phyloP scores from a whole-genome alignment of 805 yeast species.

The Kazachstania kunashirensis region DNA sequence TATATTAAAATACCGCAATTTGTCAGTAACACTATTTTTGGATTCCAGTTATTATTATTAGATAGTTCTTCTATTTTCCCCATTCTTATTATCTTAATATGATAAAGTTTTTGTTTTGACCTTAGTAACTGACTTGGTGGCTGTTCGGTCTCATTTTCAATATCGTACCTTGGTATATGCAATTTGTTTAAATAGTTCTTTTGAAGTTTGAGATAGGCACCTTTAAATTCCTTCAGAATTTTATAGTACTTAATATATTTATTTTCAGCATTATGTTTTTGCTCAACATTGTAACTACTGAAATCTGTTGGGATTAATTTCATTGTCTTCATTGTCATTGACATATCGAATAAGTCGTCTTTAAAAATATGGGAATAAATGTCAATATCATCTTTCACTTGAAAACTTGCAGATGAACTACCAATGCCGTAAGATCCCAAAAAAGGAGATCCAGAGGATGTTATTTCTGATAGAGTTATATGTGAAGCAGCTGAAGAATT shows the following conservation, averaged over 20 bases:
- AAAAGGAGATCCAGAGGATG: background rate
- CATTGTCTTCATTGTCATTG: slow-evolving; percentile 1
- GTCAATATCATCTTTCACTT: slow-evolving; percentile 18
- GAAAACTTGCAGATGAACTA: background rate
- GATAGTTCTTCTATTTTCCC: slow-evolving; percentile 33
- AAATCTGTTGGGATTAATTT: slow-evolving; percentile 1
- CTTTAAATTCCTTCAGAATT: slow-evolving; percentile 22
- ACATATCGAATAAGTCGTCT: slow-evolving; percentile 2
- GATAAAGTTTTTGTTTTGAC: slow-evolving; percentile 8
- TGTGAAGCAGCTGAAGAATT: background rate
- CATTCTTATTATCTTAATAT: slow-evolving; percentile 27
- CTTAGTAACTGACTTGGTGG: background rate
- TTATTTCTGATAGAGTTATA: background rate
- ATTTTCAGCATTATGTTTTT: slow-evolving; percentile 1
- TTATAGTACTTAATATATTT: slow-evolving; percentile 17
- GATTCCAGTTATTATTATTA: slow-evolving; percentile 32
- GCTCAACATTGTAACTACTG: background rate
- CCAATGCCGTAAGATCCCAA: background rate
- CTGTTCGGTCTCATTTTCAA: slow-evolving; percentile 9
- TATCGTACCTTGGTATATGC: slow-evolving; percentile 19
- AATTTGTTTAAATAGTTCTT: slow-evolving; percentile 22
- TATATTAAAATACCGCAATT: slow-evolving; percentile 41
- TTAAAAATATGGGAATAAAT: slow-evolving; percentile 19
- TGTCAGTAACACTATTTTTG: slow-evolving; percentile 40
- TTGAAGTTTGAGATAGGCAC: slow-evolving; percentile 28